Percentiles rank a stretch among this genome's conserved stretches.
Conservation (phyloP, 164 flowering plant genomes). For the Umbilicus rupestris region DNA sequence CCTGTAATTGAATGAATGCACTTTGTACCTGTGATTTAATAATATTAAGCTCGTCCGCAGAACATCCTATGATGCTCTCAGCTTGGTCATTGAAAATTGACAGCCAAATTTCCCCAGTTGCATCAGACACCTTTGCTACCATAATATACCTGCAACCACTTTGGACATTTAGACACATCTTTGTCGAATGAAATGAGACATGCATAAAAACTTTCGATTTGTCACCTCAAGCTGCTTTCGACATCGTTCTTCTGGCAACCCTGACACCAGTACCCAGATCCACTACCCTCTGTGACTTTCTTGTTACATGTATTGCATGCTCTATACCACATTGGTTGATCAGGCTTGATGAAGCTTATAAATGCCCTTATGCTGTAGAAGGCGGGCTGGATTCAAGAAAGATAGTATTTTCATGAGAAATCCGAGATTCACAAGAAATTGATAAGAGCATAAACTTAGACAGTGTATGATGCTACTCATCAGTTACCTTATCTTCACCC, state of each 20-base stretch:
- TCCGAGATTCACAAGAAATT: not conserved
- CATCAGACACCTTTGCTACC: constrained; percentile 57
- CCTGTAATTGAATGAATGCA: not conserved
- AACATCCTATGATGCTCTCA: constrained; percentile 71
- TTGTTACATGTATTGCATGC: constrained; percentile 92
- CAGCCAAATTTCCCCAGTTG: constrained; percentile 77
- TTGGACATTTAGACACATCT: not conserved
- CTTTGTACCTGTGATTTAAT: constrained; percentile 58
- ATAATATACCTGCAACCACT: constrained; percentile 54
- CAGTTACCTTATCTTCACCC: constrained; percentile 73
- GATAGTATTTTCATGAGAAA: not conserved
- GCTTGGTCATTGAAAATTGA: constrained; percentile 87
- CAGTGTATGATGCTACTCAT: not conserved
- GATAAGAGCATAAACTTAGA: not conserved
- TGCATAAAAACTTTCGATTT: not conserved
- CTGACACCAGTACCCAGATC: constrained; percentile 95
- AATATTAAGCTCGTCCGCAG: constrained; percentile 82
- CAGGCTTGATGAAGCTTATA: constrained; percentile 71
- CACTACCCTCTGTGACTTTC: constrained; percentile 82
- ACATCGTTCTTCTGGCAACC: constrained; percentile 81
- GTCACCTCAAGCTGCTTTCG: constrained; percentile 63
- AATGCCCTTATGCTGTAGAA: constrained; percentile 54
- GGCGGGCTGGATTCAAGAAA: constrained; percentile 38
- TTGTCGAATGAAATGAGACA: not conserved
- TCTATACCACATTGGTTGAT: constrained; percentile 90